Conservation (phyloP, 176 grass and related monocot species). For the Oryza punctata region DNA sequence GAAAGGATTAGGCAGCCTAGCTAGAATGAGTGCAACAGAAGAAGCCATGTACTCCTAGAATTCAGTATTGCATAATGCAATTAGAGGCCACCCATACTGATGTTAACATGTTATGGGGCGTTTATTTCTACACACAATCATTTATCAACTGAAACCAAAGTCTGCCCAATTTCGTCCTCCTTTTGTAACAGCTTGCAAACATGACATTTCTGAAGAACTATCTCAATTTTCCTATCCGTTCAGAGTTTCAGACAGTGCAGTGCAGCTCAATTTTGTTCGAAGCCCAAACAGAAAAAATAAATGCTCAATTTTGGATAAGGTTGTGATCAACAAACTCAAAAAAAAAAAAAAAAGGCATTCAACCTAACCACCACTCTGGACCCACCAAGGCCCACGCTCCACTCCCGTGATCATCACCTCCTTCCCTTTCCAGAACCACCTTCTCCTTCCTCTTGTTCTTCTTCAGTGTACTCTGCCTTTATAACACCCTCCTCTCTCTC, state of each 20-base stretch:
- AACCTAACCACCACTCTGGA: background rate
- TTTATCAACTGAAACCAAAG: background rate
- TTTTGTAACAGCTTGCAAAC: background rate
- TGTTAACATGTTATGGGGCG: background rate
- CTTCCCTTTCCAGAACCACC: constrained; percentile 43
- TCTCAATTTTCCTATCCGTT: background rate
- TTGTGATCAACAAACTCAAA: background rate
- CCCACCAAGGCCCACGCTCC: constrained; percentile 1
- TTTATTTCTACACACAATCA: background rate
- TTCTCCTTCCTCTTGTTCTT: background rate
- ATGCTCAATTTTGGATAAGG: constrained; percentile 19
- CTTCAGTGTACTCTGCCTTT: constrained; percentile 30
- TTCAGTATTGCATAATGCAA: background rate
- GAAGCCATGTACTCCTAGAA: background rate
- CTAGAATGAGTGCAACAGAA: constrained; percentile 27
- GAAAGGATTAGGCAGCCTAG: constrained; percentile 8
- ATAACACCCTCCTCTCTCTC: constrained; percentile 12
- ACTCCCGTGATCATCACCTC: constrained; percentile 24
- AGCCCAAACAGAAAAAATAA: background rate
- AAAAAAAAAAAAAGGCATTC: constrained; percentile 10
- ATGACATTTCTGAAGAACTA: background rate
- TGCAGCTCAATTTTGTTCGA: background rate
- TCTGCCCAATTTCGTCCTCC: background rate
- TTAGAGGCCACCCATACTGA: background rate
- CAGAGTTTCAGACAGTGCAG: too few relatives aligned